A percentile compares a stretch with the other conserved stretches of the same genome.
These are phyloP conservation scores for Phytophthora foliorum DNA, from an alignment of 352 stramenopile species.

Conservation along the genomic window DNA sequence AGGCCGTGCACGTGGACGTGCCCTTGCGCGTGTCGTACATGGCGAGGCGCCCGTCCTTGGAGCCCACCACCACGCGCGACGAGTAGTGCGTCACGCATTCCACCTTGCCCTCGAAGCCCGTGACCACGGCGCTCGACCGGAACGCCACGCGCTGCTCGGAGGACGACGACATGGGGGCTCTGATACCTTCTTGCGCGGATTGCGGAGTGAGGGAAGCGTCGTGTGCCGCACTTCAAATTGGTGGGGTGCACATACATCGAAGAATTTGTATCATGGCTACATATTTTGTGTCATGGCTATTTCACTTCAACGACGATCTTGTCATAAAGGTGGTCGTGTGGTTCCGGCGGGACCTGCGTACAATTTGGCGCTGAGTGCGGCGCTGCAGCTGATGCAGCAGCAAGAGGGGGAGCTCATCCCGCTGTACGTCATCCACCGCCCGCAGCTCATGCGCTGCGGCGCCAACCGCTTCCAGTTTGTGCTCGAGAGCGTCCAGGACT, in stretches of 20 bases:
- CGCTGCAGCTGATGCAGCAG: conserved; percentile 52
- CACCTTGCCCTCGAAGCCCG: conserved; percentile 83
- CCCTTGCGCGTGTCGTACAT: conserved; percentile 92
- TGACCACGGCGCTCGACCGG: conserved; percentile 78
- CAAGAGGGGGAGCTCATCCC: conserved; percentile 69
- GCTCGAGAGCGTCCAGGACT: conserved; percentile 91
- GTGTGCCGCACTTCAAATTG: not conserved
- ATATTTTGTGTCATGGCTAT: not conserved
- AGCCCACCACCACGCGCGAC: conserved; percentile 86
- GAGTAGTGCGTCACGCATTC: conserved; percentile 90
- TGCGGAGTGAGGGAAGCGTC: not conserved
- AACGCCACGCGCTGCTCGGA: conserved; percentile 71
- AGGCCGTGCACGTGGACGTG: conserved; percentile 60
- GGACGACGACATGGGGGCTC: conserved; percentile 33
- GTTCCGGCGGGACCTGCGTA: conserved; percentile 97
- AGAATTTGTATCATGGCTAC: not conserved
- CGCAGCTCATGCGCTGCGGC: conserved; percentile 86
- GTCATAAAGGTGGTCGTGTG: conserved; percentile 69
- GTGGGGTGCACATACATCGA: too few species aligned
- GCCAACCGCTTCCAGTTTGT: conserved; percentile 93
- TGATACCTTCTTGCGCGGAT: conserved; percentile 1
- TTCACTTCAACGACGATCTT: not conserved
- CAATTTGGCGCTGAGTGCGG: conserved; percentile 93
- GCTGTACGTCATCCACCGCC: conserved; percentile 90
- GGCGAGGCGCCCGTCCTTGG: conserved; percentile 80